Evolutionary conservation across 2,329 filamentous ascomycete genomes (phyloP).

Genomic region (Hortaea werneckii): DNA sequence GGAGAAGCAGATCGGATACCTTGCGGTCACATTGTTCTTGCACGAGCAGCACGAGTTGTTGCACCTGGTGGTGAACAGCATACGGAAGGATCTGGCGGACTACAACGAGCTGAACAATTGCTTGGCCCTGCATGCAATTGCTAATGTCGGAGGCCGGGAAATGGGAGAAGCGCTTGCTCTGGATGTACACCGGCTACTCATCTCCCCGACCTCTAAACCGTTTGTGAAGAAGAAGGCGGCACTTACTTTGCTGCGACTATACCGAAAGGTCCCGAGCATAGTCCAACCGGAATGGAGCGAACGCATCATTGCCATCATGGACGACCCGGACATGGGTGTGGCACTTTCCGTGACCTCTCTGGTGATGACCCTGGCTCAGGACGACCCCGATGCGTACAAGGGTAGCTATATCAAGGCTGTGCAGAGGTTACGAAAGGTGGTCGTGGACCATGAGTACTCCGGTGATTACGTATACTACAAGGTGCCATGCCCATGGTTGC

Average conservation of each 20-base stretch:
- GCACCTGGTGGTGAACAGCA: conserved; percentile 95
- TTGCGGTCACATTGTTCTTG: conserved; percentile 92
- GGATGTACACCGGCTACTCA: conserved; percentile 87
- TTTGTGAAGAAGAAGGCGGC: conserved; percentile 99
- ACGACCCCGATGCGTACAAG: conserved; percentile 88
- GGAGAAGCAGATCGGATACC: conserved; percentile 97
- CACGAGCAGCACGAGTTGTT: conserved; percentile 95
- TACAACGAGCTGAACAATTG: conserved; percentile 98
- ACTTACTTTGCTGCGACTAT: conserved; percentile 80
- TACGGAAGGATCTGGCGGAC: conserved; percentile 88
- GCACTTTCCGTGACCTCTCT: conserved; percentile 91
- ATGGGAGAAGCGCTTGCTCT: conserved; percentile 90
- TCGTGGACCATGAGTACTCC: conserved; percentile 82
- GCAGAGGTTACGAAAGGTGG: conserved; percentile 74
- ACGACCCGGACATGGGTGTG: conserved; percentile 88
- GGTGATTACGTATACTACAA: conserved; percentile 97
- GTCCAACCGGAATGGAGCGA: conserved; percentile 96
- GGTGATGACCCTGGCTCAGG: conserved; percentile 87
- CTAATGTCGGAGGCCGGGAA: conserved; percentile 90
- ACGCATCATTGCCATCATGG: conserved; percentile 97
- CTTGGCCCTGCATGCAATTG: conserved; percentile 89
- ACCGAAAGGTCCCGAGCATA: conserved; percentile 88
- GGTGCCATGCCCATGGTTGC: conserved; percentile 97
- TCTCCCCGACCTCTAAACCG: conserved; percentile 87
- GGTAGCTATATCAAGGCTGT: conserved; percentile 92